A percentile compares a stretch with the other conserved stretches of the same genome.
These are phyloP conservation scores for Colletotrichum noveboracense DNA, from an alignment of 2,329 filamentous ascomycete species.

Conservation along the genomic window DNA sequence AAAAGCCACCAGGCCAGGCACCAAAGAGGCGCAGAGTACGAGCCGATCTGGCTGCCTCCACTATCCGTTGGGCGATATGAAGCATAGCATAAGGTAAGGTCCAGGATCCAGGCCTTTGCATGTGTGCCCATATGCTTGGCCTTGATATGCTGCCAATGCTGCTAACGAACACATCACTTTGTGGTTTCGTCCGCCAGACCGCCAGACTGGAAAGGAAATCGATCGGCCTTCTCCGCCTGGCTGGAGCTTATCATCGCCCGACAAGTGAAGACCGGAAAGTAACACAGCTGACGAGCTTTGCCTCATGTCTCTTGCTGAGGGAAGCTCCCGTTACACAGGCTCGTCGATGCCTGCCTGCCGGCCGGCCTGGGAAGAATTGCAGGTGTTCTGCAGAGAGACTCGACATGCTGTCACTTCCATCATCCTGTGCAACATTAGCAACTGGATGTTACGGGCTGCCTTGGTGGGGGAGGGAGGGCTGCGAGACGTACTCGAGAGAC, in stretches of 20 bases:
- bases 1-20: background rate
- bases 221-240: background rate
- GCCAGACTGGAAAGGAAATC: background rate
- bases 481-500: background rate
- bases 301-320: slow-evolving; percentile 3
- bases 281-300: background rate
- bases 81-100: background rate
- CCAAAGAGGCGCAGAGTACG: slow-evolving; percentile 6
- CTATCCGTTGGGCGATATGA: background rate
- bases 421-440: background rate
- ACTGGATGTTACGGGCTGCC: background rate
- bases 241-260: background rate
- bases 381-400: slow-evolving; percentile 11
- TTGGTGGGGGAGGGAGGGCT: background rate
- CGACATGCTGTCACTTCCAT: slow-evolving; percentile 11
- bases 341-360: background rate
- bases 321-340: background rate
- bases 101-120: background rate
- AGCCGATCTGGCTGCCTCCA: slow-evolving; percentile 14
- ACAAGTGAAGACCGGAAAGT: background rate
- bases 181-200: background rate
- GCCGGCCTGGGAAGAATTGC: background rate
- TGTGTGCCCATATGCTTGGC: background rate
- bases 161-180: background rate
- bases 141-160: background rate